phyloP scores from a whole-genome alignment of 352 stramenopile genomes.

The Plasmopara halstedii region DNA sequence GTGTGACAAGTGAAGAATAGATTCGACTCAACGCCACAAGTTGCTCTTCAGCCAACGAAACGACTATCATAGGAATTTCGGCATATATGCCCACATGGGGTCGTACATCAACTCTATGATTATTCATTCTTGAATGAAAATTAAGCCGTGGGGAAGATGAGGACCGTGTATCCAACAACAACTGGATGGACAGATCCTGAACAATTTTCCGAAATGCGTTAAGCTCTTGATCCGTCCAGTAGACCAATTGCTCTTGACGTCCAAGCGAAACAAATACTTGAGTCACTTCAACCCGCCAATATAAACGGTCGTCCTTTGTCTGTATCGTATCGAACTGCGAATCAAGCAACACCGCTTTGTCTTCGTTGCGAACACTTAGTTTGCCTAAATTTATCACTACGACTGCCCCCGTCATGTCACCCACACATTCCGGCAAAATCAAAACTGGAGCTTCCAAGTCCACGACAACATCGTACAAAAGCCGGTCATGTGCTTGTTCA shows the following conservation, averaged over 20 bases:
- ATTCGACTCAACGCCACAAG: constrained; percentile 43
- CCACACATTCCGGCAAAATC: constrained; percentile 50
- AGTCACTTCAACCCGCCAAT: constrained; percentile 55
- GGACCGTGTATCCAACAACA: constrained; percentile 37
- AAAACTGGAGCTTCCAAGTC: constrained; percentile 72
- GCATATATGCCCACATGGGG: constrained; percentile 30
- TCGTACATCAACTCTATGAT: constrained; percentile 5
- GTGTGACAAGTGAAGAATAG: constrained; percentile 39
- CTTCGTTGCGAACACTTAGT: constrained; percentile 52
- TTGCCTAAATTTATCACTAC: constrained; percentile 68
- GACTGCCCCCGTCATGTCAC: constrained; percentile 28
- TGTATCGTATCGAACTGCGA: not conserved
- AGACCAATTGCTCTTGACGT: constrained; percentile 24
- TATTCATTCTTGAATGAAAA: constrained; percentile 10
- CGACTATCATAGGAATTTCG: constrained; percentile 28
- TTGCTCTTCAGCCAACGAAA: constrained; percentile 47
- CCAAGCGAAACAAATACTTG: constrained; percentile 58
- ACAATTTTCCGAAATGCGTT: constrained; percentile 38
- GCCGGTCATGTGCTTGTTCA: constrained; percentile 18
- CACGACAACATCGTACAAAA: constrained; percentile 56
- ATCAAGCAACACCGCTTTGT: constrained; percentile 14
- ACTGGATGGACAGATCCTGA: constrained; percentile 52
- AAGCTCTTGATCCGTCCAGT: constrained; percentile 34
- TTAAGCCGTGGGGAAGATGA: constrained; percentile 19
- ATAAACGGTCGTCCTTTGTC: constrained; percentile 18